A percentile compares a stretch with the other conserved stretches of the same genome.
Evolutionary conservation across 108 stramenopile genomes (phyloP).

Genomic region (Asterionellopsis glacialis): DNA sequence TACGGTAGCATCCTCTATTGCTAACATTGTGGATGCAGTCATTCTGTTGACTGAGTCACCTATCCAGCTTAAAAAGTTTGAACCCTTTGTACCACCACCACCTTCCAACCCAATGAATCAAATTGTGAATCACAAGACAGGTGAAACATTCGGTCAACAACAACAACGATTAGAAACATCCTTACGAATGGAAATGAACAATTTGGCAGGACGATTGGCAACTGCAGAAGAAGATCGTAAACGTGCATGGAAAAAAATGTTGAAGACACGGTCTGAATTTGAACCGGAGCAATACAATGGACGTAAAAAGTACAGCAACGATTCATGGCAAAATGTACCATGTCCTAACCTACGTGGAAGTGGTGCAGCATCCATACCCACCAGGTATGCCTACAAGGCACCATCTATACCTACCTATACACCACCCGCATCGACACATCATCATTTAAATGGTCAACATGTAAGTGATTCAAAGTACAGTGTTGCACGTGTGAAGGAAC

Average conservation of each 20-base stretch:
- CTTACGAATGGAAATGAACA: constrained; percentile 14
- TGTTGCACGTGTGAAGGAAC: constrained; percentile 44
- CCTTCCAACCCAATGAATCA: constrained; percentile 15
- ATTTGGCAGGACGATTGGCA: constrained; percentile 26
- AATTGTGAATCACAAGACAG: constrained; percentile 26
- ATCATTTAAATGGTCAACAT: background rate
- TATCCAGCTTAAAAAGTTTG: constrained; percentile 5
- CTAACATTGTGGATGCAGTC: constrained; percentile 38
- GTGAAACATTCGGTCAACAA: constrained; percentile 44
- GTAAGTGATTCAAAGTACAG: constrained; percentile 53
- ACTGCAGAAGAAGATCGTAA: constrained; percentile 52
- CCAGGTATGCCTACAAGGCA: constrained; percentile 23
- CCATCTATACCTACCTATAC: background rate
- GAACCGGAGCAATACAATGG: constrained; percentile 4
- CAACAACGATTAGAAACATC: constrained; percentile 32
- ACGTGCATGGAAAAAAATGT: constrained; percentile 43
- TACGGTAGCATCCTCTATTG: constrained; percentile 21
- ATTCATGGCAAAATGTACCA: background rate
- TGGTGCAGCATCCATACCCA: constrained; percentile 1
- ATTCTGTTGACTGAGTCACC: constrained; percentile 11
- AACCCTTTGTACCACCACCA: constrained; percentile 48
- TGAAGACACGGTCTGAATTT: constrained; percentile 44
- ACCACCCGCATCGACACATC: constrained; percentile 2
- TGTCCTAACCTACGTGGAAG: background rate
- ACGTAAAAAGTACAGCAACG: background rate